Evolutionary conservation across 2,329 filamentous ascomycete species (phyloP), one percentile per base, ranked within the genome.

Genomic region (Diaporthe citri): DNA sequence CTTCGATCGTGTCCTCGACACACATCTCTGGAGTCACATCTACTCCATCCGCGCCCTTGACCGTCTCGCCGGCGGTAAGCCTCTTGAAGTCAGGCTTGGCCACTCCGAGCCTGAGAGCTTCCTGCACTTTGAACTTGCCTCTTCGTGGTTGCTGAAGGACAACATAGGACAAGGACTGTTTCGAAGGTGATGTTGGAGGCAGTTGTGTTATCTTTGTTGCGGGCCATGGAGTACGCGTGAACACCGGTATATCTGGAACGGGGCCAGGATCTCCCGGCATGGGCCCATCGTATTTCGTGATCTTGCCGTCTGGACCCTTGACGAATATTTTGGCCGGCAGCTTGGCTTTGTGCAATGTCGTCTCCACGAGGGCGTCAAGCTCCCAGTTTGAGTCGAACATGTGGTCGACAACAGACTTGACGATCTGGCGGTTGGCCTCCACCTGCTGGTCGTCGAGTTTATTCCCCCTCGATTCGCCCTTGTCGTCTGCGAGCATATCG

Each of bases 11-110:
- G 15, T 92, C 86, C 1, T 90, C 95, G 70, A 99, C 81, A 1
- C 98, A 95, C 93, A 97, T 97, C 0, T 97, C 94, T 1, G 96
- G 93, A 0, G 93, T 97, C 41, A 99, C 90, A 0, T 88, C 89
- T 9, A 86, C 87, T 6, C 95, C 95, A 79, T 93, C 89, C 20
- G 87, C 85, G 34, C 90, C 91, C 71, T 86, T 84, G 1, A 97
- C 91, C 64, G 83, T 91, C 76, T 92, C 78, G 3, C 95, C 95
- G 1, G 80, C 82, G 0, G 92, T 87, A 57, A 99, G 87, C 17
- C 82, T 79, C 48, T 87, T 87, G 82, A 89, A 97, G 66, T 92
- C 85, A 0, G 78, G 82, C 71, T 86, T 88, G 28, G 85, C 84
- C 0, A 98, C 89, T 1, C 93, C 93, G 2, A 95, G 85, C 39